These are phyloP conservation scores for Gnetum montanum DNA, from an alignment of 75 land plant genomes.

Conservation along the genomic window DNA sequence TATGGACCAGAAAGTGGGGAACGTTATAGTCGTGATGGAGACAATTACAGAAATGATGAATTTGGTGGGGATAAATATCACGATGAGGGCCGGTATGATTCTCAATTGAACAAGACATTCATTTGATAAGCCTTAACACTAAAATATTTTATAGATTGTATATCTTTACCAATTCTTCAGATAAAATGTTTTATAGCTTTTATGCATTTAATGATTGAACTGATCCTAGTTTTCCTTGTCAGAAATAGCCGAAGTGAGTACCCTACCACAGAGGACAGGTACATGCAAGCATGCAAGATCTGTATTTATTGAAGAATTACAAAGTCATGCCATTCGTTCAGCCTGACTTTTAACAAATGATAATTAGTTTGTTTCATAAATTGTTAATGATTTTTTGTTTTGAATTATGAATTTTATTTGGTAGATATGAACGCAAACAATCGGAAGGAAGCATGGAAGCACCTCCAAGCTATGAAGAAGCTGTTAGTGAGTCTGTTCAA, in stretches of 20 bases:
- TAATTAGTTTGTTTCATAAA: too few relatives aligned
- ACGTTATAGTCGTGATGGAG: slow-evolving; percentile 43
- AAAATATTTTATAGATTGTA: background rate
- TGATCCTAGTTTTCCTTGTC: too few relatives aligned
- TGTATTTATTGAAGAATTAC: background rate
- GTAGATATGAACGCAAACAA: slow-evolving; percentile 35
- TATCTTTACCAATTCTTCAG: too few relatives aligned
- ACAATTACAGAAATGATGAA: slow-evolving; percentile 58
- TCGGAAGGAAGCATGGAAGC: slow-evolving; percentile 44
- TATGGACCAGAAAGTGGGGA: slow-evolving; percentile 54
- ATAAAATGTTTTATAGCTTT: too few relatives aligned
- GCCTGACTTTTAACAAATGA: background rate
- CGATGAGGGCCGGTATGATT: slow-evolving; percentile 36
- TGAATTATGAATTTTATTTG: too few relatives aligned
- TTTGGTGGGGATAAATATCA: slow-evolving; percentile 34
- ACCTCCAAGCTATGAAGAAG: slow-evolving; percentile 92
- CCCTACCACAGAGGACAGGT: background rate
- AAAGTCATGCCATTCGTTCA: background rate
- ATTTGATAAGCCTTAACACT: background rate
- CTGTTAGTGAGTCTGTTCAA: slow-evolving; percentile 30
- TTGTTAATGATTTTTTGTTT: background rate
- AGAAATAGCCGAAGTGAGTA: too few relatives aligned
- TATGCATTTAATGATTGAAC: too few relatives aligned
- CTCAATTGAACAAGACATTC: background rate
- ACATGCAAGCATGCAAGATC: slow-evolving; percentile 9